Conservation (phyloP, 805 yeast species). For the Grigorovia jiainica region DNA sequence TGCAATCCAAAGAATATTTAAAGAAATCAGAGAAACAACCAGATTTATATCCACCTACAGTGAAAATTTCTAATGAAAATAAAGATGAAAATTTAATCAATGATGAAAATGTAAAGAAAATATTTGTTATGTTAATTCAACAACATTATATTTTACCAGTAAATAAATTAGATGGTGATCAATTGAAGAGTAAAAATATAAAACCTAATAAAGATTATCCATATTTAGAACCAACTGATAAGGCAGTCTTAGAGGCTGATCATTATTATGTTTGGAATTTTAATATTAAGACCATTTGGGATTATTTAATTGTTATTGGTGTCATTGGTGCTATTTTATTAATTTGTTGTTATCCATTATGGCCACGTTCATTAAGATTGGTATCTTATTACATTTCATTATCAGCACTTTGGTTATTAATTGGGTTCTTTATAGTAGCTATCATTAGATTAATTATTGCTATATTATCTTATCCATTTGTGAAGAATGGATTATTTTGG, state of each 20-base stretch:
- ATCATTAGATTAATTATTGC: slow-evolving; percentile 65
- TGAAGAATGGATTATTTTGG: slow-evolving; percentile 68
- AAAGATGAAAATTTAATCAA: slow-evolving; percentile 3
- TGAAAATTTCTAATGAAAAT: background rate
- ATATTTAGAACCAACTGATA: slow-evolving; percentile 43
- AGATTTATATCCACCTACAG: slow-evolving; percentile 39
- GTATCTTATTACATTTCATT: slow-evolving; percentile 89
- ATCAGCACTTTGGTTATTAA: slow-evolving; percentile 63
- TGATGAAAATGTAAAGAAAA: slow-evolving; percentile 39
- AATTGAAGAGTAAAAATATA: slow-evolving; percentile 52
- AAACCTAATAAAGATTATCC: slow-evolving; percentile 57
- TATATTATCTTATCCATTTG: slow-evolving; percentile 30
- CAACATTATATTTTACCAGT: slow-evolving; percentile 70
- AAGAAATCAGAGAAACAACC: slow-evolving; percentile 40
- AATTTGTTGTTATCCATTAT: slow-evolving; percentile 76
- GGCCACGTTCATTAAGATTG: slow-evolving; percentile 85
- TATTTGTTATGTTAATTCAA: slow-evolving; percentile 60
- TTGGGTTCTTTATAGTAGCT: slow-evolving; percentile 67
- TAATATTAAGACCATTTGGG: slow-evolving; percentile 49
- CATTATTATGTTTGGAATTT: slow-evolving; percentile 80
- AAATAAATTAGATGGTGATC: slow-evolving; percentile 58
- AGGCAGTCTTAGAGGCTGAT: slow-evolving; percentile 53
- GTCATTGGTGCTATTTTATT: slow-evolving; percentile 55
- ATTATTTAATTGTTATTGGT: slow-evolving; percentile 30
- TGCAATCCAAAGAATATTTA: slow-evolving; percentile 63